Percentiles rank a stretch among this genome's conserved stretches.
Evolutionary conservation across 768 basidiomycete species (phyloP).

Genomic region (Boletus coccyginus): DNA sequence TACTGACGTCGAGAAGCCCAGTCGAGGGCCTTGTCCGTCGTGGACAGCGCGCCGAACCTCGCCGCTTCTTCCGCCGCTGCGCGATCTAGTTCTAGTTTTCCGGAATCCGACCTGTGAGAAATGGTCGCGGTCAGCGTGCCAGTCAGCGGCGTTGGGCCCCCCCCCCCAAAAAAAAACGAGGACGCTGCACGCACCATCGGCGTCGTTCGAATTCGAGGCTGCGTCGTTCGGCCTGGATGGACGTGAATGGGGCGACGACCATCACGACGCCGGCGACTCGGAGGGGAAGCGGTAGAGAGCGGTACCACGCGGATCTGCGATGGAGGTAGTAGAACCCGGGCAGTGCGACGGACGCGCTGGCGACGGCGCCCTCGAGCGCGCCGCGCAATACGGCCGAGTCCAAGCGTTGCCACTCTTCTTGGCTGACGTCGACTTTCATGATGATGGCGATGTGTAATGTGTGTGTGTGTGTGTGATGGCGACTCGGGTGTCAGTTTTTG

Average conservation of each 20-base stretch:
- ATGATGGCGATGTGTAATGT: too few species aligned
- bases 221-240: constrained; percentile 73
- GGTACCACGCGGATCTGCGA: constrained; percentile 55
- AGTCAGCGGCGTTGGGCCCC: too few species aligned
- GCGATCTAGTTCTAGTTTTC: constrained; percentile 54
- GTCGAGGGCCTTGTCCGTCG: constrained; percentile 53
- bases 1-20: constrained; percentile 70
- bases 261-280: constrained; percentile 71
- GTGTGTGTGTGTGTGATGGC: too few species aligned
- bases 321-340: constrained; percentile 52
- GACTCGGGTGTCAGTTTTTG: too few species aligned
- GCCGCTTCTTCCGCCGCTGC: constrained; percentile 31
- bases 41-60: constrained; percentile 50
- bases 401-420: constrained; percentile 56
- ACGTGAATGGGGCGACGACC: constrained; percentile 60
- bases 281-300: constrained; percentile 60
- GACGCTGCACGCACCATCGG: constrained; percentile 59
- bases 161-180: too few species aligned
- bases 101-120: constrained; percentile 39
- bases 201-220: constrained; percentile 61
- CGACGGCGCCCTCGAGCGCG: constrained; percentile 52
- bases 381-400: constrained; percentile 57
- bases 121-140: background rate
- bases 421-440: constrained; percentile 31
- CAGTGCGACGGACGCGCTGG: constrained; percentile 46